A percentile compares a stretch with the other conserved stretches of the same genome.
These are phyloP conservation scores for Panus rudis DNA, from an alignment of 768 basidiomycete genomes.

Conservation along the genomic window DNA sequence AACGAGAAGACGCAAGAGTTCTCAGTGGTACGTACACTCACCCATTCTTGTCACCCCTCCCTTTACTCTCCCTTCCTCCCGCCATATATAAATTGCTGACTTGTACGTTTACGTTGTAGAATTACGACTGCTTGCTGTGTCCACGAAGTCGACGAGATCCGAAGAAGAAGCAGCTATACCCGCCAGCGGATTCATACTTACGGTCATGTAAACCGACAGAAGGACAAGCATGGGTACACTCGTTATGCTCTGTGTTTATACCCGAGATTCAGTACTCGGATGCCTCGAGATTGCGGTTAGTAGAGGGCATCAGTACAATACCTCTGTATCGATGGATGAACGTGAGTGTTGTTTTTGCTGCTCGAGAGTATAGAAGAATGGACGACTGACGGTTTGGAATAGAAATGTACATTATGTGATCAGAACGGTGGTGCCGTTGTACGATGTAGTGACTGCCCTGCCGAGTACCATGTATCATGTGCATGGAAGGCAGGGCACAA, in stretches of 20 bases:
- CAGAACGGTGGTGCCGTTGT: constrained; percentile 71
- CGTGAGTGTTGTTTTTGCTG: constrained; percentile 36
- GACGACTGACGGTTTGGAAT: constrained; percentile 10
- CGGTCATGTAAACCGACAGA: constrained; percentile 86
- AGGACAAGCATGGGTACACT: constrained; percentile 88
- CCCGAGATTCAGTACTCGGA: constrained; percentile 83
- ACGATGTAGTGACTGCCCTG: constrained; percentile 75
- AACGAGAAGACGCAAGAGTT: constrained; percentile 80
- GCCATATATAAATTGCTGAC: constrained; percentile 1
- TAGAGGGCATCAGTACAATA: constrained; percentile 80
- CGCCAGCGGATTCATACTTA: constrained; percentile 56
- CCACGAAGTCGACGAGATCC: constrained; percentile 51
- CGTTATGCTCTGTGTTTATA: constrained; percentile 83
- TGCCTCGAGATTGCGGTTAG: constrained; percentile 61
- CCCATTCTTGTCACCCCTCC: not conserved
- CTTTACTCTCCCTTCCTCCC: not conserved
- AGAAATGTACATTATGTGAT: constrained; percentile 76
- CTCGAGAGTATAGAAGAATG: constrained; percentile 1
- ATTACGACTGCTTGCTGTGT: constrained; percentile 80
- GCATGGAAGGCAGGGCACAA: constrained; percentile 80
- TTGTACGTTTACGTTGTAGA: constrained; percentile 35
- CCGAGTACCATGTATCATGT: constrained; percentile 82
- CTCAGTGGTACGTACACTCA: constrained; percentile 51
- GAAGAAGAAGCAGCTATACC: constrained; percentile 38
- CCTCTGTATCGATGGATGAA: constrained; percentile 64